Conservation (phyloP, 495 filamentous ascomycete genomes). For the Neurospora cerealis region DNA sequence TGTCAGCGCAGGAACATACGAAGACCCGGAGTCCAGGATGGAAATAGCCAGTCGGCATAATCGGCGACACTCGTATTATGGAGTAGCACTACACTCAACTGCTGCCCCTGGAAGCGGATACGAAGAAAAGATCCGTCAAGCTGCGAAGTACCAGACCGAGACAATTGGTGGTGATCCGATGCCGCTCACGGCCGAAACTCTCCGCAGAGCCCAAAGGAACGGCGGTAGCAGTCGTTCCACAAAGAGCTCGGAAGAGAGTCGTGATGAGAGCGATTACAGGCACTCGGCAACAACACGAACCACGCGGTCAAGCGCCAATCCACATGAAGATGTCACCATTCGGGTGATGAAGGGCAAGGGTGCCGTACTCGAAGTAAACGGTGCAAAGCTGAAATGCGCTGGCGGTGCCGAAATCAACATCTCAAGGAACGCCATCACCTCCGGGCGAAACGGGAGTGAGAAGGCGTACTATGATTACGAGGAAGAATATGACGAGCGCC, state of each 20-base stretch:
- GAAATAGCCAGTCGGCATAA: constrained; percentile 16
- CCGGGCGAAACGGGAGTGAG: constrained; percentile 27
- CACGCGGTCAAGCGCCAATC: constrained; percentile 35
- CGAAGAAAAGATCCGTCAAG: constrained; percentile 39
- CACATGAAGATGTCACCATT: constrained; percentile 43
- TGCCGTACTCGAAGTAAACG: constrained; percentile 35
- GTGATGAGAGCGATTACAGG: constrained; percentile 47
- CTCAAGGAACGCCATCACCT: constrained; percentile 14
- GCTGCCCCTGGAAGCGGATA: constrained; percentile 25
- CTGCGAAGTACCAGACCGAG: constrained; percentile 41
- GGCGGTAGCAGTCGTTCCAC: constrained; percentile 42
- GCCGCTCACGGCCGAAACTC: constrained; percentile 39
- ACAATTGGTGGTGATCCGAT: constrained; percentile 30
- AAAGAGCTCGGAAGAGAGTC: constrained; percentile 37
- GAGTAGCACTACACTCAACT: constrained; percentile 5
- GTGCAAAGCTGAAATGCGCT: constrained; percentile 41
- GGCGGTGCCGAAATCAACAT: constrained; percentile 44
- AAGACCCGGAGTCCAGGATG: constrained; percentile 14
- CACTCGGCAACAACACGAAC: constrained; percentile 45
- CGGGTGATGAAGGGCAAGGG: constrained; percentile 33
- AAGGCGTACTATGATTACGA: constrained; percentile 33
- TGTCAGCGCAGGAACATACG: constrained; percentile 14
- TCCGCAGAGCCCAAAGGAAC: constrained; percentile 34
- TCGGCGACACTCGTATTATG: constrained; percentile 26
- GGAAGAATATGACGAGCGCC: constrained; percentile 33